These are phyloP conservation scores for Trichophyton benhamiae DNA, from an alignment of 2,329 filamentous ascomycete species.

Conservation along the genomic window DNA sequence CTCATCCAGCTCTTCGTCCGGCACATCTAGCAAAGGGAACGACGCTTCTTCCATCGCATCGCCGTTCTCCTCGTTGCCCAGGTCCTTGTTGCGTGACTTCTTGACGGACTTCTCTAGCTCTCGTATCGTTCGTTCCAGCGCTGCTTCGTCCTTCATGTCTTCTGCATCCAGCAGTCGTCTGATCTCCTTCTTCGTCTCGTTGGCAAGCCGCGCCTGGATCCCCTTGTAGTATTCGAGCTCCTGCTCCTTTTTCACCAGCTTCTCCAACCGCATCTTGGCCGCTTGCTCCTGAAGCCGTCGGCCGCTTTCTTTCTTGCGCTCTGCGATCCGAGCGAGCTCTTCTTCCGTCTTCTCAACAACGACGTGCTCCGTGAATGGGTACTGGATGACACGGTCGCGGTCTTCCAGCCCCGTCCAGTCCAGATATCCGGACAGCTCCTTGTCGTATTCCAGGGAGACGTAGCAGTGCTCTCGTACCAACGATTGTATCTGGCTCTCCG, in stretches of 20 bases:
- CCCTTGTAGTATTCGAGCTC: conserved; percentile 89
- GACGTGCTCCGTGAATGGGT: conserved; percentile 84
- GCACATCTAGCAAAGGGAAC: conserved; percentile 76
- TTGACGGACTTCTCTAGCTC: conserved; percentile 85
- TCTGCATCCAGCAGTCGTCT: conserved; percentile 76
- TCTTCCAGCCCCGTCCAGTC: conserved; percentile 91
- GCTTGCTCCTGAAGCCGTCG: conserved; percentile 87
- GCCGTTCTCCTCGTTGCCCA: conserved; percentile 70
- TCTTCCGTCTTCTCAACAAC: conserved; percentile 87
- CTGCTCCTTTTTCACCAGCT: conserved; percentile 88
- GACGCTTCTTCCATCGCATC: conserved; percentile 67
- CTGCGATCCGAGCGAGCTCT: conserved; percentile 76
- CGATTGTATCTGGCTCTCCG: conserved; percentile 72
- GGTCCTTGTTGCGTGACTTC: conserved; percentile 82
- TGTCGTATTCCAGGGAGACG: conserved; percentile 69
- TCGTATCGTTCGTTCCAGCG: conserved; percentile 70
- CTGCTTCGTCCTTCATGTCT: conserved; percentile 81
- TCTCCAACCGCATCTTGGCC: conserved; percentile 91
- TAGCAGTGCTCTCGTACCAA: conserved; percentile 85
- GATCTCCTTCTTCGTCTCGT: conserved; percentile 81
- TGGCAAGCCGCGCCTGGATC: conserved; percentile 57
- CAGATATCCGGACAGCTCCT: conserved; percentile 62
- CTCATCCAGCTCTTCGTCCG: conserved; percentile 88
- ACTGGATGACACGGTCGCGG: conserved; percentile 77
- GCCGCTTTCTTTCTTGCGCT: conserved; percentile 90